Base-by-base conservation (phyloP, 371 early-diverging fungal genomes). In the Apophysomyces sp. region DNA sequence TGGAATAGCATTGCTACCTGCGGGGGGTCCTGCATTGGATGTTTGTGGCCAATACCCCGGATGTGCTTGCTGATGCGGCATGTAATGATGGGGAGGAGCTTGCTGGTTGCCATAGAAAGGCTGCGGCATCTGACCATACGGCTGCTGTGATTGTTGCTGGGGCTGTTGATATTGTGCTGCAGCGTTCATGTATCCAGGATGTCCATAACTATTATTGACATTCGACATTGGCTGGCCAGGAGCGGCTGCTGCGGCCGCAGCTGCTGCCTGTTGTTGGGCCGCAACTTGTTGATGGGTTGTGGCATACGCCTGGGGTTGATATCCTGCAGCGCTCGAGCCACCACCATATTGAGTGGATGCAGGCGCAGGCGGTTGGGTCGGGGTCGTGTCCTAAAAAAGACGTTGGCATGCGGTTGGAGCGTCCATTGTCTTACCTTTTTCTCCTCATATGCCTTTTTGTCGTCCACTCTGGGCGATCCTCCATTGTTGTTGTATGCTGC, bases 401-500 rank as follows among this genome's bases (percentile, higher is more conserved):
- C 21, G 49, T 44, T 44, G 49, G 21, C 16, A 44, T 44, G 49
- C 49, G 9, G 21, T 44, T 21, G 16, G 24, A n/a, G n/a, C 21
- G 21, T 44, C 21, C 49, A 44, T 44, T 44, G 49, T 44, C 21
- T 44, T 21, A 44, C 49, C 49, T 44, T 44, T 21, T 44, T 44
- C 24, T 44, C 49, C 21, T 44, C 49, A 21, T 44, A 44, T 44
- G 49, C 49, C 49, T 44, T 44, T 44, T 44, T 44, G 21, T 44
- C 49, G 24, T 26, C 44, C 58, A 18, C 24, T 57, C 13, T 37
- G 44, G 39, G 36, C 28, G 16, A 29, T 56, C 49, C 27, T 29
- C 39, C 39, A 56, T 62, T 32, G 49, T 28, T 60, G 41, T 15
- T 32, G 21, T 52, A 28, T 62, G 37, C n/a, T 41, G 37, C 37